These are phyloP conservation scores for Paramecium caudatum DNA, from an alignment of 73 alveolate genomes.

Conservation along the genomic window DNA sequence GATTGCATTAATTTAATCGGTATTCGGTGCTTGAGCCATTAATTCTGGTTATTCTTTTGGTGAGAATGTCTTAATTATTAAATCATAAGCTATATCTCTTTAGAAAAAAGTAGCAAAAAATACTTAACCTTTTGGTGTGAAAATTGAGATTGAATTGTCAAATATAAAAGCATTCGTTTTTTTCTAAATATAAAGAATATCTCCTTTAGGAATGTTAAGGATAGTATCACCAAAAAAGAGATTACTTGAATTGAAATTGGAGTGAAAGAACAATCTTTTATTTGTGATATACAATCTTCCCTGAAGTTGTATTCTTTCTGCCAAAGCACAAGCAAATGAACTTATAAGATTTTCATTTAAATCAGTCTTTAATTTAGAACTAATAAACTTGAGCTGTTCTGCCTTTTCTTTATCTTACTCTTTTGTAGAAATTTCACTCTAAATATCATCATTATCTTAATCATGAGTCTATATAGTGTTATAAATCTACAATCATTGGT, in stretches of 20 bases:
- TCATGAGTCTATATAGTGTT: not conserved
- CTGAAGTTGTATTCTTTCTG: conserved; percentile 62
- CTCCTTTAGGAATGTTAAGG: conserved; percentile 70
- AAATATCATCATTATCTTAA: not conserved
- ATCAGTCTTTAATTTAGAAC: not conserved
- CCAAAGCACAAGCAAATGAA: conserved; percentile 73
- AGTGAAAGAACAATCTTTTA: conserved; percentile 69
- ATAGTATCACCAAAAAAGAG: conserved; percentile 75
- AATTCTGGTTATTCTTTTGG: conserved; percentile 71
- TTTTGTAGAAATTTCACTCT: not conserved
- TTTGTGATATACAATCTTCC: conserved; percentile 74
- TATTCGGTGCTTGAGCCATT: not conserved
- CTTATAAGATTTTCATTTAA: not conserved
- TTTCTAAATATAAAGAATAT: conserved; percentile 64
- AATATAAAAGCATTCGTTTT: conserved; percentile 70
- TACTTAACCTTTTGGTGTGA: conserved; percentile 63
- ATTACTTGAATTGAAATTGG: conserved; percentile 63
- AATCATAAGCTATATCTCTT: conserved; percentile 76
- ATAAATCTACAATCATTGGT: not conserved
- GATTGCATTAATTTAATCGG: not conserved
- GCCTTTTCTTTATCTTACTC: conserved; percentile 37
- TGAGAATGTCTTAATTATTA: conserved; percentile 46
- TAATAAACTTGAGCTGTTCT: conserved; percentile 34
- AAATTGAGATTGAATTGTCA: conserved; percentile 71
- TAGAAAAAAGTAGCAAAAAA: conserved; percentile 55